Base-by-base conservation (phyloP, 2,329 filamentous ascomycete genomes). In the Pseudogymnoascus sp. region DNA sequence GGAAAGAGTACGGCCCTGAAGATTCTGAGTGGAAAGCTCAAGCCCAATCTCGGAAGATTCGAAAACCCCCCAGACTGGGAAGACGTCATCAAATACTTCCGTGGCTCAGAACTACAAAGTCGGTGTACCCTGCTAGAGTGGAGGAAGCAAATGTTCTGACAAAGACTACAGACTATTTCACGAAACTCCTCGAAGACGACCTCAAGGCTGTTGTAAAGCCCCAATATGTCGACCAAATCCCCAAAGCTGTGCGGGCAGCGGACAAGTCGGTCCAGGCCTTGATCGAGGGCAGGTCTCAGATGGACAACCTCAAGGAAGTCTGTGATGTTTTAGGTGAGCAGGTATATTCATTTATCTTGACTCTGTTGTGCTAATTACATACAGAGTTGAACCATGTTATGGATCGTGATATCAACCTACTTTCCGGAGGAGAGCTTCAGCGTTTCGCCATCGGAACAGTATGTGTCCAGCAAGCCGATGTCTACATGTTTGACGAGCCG, bases 401-500 rank as follows among this genome's bases (percentile, higher is more conserved):
- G 76, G 91, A 97, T 69, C 91, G 96, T 78, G 93, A 98, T 68
- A 90, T 99, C 70, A 87, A 84, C 70, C 84, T 90, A 37, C 86
- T 99, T 22, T 99, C 95, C 68, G 96, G 95, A 84, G 95, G 95
- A 83, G 96, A 99, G 78, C 84, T 99, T 73, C 95, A 99, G 78
- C 89, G 95, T 78, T 99, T 99, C 72, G 95, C 95, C 71, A 97
- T 99, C 70, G 95, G 90, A 72, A 90, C 93, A 61, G 92, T 96
- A 67, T 96, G 93, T 72, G 93, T 98, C 22, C 93, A 98, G 76
- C 87, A 96, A 72, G 93, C 93, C 70, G 95, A 99, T 76, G 91
- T 96, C 80, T 99, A 99, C 83, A 98, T 99, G 95, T 99, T 99
- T 73, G 95, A 99, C 77, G 95, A 99, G 81, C 96, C 96, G 16